These are phyloP conservation scores for Microcyclosporella mali DNA, from an alignment of 2,329 filamentous ascomycete genomes.

Conservation along the genomic window DNA sequence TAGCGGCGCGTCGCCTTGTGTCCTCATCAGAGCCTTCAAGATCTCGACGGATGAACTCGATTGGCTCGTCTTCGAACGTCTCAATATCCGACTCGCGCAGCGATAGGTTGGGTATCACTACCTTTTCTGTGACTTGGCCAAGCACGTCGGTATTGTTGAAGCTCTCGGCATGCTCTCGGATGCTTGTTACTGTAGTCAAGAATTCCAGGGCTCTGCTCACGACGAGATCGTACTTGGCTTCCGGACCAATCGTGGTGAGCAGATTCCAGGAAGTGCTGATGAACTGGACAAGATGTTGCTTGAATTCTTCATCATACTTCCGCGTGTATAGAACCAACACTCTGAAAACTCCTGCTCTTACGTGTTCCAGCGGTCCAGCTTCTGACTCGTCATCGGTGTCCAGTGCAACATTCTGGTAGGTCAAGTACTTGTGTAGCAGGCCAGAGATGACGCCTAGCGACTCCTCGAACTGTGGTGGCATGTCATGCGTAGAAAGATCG, in stretches of 20 bases:
- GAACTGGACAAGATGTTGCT: conserved; percentile 71
- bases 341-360: conserved; percentile 92
- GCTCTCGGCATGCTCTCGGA: conserved; percentile 67
- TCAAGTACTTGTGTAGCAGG: conserved; percentile 86
- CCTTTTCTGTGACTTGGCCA: conserved; percentile 87
- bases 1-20: conserved; percentile 83
- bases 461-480: conserved; percentile 90
- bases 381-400: conserved; percentile 86
- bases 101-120: conserved; percentile 86
- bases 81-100: conserved; percentile 91
- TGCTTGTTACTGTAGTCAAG: conserved; percentile 78
- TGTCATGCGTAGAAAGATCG: conserved; percentile 94
- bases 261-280: conserved; percentile 87
- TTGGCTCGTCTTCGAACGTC: conserved; percentile 96
- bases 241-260: conserved; percentile 74
- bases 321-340: conserved; percentile 81
- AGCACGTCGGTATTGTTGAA: conserved; percentile 80
- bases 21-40: conserved; percentile 95
- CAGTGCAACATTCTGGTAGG: conserved; percentile 77
- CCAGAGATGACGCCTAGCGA: conserved; percentile 70
- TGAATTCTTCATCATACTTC: conserved; percentile 95
- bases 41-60: conserved; percentile 93
- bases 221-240: conserved; percentile 89
- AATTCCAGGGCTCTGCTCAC: conserved; percentile 95
- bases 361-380: conserved; percentile 73